phyloP scores from a whole-genome alignment of 2,329 filamentous ascomycete genomes.

The Fusarium sp. region DNA sequence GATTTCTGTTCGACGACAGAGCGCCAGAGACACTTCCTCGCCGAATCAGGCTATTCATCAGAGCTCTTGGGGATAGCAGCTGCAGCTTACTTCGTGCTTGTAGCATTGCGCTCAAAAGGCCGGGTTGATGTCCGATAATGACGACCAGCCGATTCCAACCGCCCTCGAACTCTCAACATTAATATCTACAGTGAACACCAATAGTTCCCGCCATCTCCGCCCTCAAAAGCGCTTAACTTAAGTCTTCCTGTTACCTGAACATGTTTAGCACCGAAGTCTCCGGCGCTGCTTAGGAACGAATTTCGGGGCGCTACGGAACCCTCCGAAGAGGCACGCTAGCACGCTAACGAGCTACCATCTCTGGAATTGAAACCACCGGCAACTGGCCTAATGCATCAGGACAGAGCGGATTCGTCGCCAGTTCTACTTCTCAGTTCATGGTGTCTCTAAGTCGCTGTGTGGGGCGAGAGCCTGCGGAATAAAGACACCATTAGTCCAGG shows the following conservation, averaged over 20 bases:
- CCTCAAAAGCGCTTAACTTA: no score
- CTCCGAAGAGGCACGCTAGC: background rate
- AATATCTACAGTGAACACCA: background rate
- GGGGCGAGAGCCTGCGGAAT: background rate
- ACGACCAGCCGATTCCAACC: background rate
- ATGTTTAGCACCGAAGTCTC: background rate
- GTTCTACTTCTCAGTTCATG: no score
- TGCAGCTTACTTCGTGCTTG: background rate
- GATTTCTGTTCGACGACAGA: background rate
- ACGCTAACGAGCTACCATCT: background rate
- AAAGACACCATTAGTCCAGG: background rate
- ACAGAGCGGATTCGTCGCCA: background rate
- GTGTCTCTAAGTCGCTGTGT: background rate
- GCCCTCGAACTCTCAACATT: background rate
- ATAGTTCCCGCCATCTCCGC: background rate
- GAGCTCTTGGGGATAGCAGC: background rate
- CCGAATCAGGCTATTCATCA: background rate
- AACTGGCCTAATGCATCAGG: background rate
- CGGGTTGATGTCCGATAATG: background rate
- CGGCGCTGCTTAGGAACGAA: background rate
- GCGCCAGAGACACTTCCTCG: no score
- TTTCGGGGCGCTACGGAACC: background rate
- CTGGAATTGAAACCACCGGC: background rate
- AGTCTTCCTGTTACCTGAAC: no score
- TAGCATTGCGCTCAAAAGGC: background rate